Evolutionary conservation across 2,329 filamentous ascomycete species (phyloP).

Genomic region (Fusarium clavum): DNA sequence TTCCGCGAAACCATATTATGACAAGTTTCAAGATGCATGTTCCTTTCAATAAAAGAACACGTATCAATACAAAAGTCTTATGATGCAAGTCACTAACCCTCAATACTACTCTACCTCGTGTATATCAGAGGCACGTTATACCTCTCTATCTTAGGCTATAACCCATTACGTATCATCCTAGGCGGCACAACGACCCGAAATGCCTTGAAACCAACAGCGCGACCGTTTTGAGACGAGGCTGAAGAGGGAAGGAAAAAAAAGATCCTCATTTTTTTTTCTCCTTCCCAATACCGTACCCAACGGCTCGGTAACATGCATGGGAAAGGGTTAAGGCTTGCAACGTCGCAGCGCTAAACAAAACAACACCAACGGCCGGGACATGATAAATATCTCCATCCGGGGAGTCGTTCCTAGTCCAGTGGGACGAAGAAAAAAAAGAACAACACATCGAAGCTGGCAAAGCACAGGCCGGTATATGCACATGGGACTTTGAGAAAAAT

Average conservation of each 20-base stretch:
- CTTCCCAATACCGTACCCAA: slow-evolving; percentile 20
- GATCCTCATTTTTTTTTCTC: neutral
- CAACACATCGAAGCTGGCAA: slow-evolving; percentile 1
- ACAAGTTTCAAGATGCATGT: slow-evolving; percentile 6
- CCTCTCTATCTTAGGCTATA: slow-evolving; percentile 1
- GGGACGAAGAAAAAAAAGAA: slow-evolving; percentile 7
- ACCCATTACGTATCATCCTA: slow-evolving; percentile 12
- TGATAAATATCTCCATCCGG: slow-evolving; percentile 15
- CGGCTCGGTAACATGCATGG: slow-evolving; percentile 24
- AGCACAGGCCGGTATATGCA: slow-evolving; percentile 4
- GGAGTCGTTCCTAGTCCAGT: slow-evolving; percentile 9
- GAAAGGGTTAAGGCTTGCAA: slow-evolving; percentile 20
- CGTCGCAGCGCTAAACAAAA: slow-evolving; percentile 21
- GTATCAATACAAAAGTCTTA: neutral
- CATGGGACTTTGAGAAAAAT: neutral
- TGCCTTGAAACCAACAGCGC: slow-evolving; percentile 9
- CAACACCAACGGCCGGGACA: slow-evolving; percentile 12
- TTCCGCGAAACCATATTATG: neutral
- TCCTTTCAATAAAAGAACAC: neutral
- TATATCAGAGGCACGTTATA: neutral
- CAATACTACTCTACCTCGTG: slow-evolving; percentile 3
- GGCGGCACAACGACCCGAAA: slow-evolving; percentile 6
- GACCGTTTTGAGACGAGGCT: slow-evolving; percentile 24
- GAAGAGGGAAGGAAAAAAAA: slow-evolving; percentile 8
- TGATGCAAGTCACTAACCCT: neutral